Conservation (phyloP, 2,329 filamentous ascomycete species). For the Microcyclosporella mali region DNA sequence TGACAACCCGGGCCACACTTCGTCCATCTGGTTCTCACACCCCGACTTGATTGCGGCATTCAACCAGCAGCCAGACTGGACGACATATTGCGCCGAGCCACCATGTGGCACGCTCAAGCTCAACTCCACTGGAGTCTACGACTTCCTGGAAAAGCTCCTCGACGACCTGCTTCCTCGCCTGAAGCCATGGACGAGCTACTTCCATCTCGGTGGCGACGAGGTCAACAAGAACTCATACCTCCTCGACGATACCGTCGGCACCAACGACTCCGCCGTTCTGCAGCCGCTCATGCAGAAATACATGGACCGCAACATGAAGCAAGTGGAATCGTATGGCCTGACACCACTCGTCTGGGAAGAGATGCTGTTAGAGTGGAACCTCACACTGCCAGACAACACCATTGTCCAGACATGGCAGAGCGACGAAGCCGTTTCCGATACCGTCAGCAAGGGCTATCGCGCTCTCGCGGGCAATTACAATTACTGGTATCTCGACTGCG, state of each 20-base stretch:
- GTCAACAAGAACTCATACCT: constrained; percentile 69
- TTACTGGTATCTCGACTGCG: constrained; percentile 72
- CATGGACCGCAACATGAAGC: constrained; percentile 62
- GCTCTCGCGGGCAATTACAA: constrained; percentile 71
- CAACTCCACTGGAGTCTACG: constrained; percentile 62
- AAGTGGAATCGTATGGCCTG: constrained; percentile 57
- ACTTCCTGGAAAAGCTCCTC: constrained; percentile 66
- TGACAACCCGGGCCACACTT: constrained; percentile 75
- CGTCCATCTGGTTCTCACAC: constrained; percentile 58
- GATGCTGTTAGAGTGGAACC: constrained; percentile 71
- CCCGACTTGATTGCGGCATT: constrained; percentile 66
- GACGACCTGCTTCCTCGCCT: constrained; percentile 70
- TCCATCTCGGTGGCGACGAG: constrained; percentile 85
- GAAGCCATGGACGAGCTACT: constrained; percentile 63
- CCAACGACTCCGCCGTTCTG: constrained; percentile 59
- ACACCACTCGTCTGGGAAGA: constrained; percentile 83
- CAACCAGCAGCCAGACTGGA: constrained; percentile 49
- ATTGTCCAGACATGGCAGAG: constrained; percentile 76
- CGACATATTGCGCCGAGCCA: constrained; percentile 49
- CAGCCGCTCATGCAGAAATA: constrained; percentile 73
- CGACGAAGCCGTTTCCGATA: constrained; percentile 53
- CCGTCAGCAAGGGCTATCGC: constrained; percentile 60
- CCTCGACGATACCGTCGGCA: constrained; percentile 65
- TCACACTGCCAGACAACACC: constrained; percentile 63
- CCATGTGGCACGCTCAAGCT: constrained; percentile 64